Conservation (phyloP, 2,329 filamentous ascomycete species). For the Beauveria sp. region DNA sequence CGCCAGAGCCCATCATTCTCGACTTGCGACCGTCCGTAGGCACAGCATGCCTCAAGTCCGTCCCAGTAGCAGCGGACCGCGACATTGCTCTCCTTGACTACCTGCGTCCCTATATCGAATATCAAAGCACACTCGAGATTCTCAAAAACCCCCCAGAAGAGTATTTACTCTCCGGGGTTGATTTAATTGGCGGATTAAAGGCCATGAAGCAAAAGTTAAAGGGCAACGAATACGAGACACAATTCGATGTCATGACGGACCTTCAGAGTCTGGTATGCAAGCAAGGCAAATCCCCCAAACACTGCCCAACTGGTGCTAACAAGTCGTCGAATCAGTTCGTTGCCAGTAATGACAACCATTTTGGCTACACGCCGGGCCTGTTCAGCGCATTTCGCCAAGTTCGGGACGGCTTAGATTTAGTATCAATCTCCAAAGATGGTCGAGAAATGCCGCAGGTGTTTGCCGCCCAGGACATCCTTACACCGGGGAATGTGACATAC, state of each 20-base stretch:
- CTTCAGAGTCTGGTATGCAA: constrained; percentile 9
- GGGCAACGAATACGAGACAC: constrained; percentile 13
- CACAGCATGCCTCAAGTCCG: constrained; percentile 13
- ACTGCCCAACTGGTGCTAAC: not conserved
- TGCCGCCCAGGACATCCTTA: not conserved
- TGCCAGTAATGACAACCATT: constrained; percentile 13
- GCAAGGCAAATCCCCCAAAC: constrained; percentile 6
- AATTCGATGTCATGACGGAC: constrained; percentile 14
- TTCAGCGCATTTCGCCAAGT: constrained; percentile 11
- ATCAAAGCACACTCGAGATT: constrained; percentile 15
- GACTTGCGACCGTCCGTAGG: constrained; percentile 13
- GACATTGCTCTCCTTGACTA: constrained; percentile 15
- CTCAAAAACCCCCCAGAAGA: constrained; percentile 13
- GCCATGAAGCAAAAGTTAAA: constrained; percentile 14
- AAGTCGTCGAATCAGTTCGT: not conserved
- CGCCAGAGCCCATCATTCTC: not conserved
- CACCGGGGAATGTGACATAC: not conserved
- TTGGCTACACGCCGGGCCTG: constrained; percentile 14
- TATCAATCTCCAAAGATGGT: constrained; percentile 14
- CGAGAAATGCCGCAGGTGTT: not conserved
- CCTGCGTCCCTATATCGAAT: constrained; percentile 13
- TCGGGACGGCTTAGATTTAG: constrained; percentile 1
- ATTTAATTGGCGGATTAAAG: constrained; percentile 13
- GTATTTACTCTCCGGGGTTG: constrained; percentile 15
- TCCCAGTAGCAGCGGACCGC: constrained; percentile 10